Base-by-base conservation (phyloP, 2,329 filamentous ascomycete genomes). In the Ophiostoma quercus region DNA sequence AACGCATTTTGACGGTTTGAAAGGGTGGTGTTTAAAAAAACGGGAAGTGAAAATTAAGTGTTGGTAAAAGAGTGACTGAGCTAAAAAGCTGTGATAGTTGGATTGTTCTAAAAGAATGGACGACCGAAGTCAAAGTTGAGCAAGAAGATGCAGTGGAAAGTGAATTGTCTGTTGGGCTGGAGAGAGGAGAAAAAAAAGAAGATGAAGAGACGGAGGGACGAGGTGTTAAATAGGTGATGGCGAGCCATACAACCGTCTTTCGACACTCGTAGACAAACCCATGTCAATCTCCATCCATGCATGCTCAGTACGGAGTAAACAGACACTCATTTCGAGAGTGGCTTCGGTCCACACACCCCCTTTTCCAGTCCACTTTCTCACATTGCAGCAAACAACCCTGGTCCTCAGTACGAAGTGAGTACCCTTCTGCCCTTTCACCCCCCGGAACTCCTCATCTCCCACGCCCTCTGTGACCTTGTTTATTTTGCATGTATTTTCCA, bases 1-100 rank as follows among this genome's bases (percentile, higher is more conserved):
- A 87, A 85, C 84, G 84, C 86, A 88, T 88, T 77, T 87, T 88
- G 85, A 82, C 75, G 73, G 79, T 73, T 70, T n/a, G 16, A 34
- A 22, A 12, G 68, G 39, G 19, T 37, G 22, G 34, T 37, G 32
- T 65, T 37, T 65, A 37, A 43, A 67, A 63, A 25, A 29, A 32
- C 73, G 73, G 60, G 47, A 43, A 25, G 37, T 41, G 22, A 62
- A 71, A 73, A 73, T 67, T 68, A 69, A 71, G 25, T 65, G 68
- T 54, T 57, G 51, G 51, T 57, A 69, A 68, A 60, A 57, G 76
- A 74, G 68, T 73, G 74, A 29, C 67, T 66, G 54, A 74, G 72
- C 72, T 70, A 34, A 66, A 68, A 76, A 76, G 75, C 75, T 74
- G 54, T 74, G 54, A 62, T 62, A 32, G 14, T 62, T 25, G 57